Conservation (phyloP, 805 yeast species). For the Wickerhamomyces bovis region DNA sequence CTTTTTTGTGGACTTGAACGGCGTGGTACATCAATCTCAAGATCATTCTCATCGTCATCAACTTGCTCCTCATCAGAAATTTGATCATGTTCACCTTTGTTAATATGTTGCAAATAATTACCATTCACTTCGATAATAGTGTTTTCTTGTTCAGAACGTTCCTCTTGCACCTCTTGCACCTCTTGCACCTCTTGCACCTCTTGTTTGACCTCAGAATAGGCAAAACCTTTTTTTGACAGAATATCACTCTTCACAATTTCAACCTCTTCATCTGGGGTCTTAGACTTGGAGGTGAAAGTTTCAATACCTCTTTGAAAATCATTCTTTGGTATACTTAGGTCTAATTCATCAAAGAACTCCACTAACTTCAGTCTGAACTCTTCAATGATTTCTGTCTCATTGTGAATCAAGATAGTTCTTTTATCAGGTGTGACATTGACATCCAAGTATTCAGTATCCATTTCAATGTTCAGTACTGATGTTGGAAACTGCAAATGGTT, state of each 20-base stretch:
- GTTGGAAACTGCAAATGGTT: conserved; percentile 73
- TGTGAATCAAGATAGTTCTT: conserved; percentile 59
- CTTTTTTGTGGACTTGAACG: not conserved
- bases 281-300: conserved; percentile 1
- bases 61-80: not conserved
- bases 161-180: not conserved
- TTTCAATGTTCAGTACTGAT: conserved; percentile 51
- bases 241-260: not conserved
- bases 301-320: conserved; percentile 6
- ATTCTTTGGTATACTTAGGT: conserved; percentile 27
- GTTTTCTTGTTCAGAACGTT: conserved; percentile 5
- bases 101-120: not conserved
- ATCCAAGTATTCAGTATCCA: conserved; percentile 56
- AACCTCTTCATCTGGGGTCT: conserved; percentile 4
- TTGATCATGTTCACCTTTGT: not conserved
- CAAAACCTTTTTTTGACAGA: not conserved
- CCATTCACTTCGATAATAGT: not conserved
- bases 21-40: not conserved
- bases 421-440: conserved; percentile 93
- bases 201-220: not conserved
- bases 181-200: conserved; percentile 1
- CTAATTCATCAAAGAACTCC: conserved; percentile 38
- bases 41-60: not conserved
- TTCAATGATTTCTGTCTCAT: conserved; percentile 57
- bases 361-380: conserved; percentile 45